phyloP scores from a whole-genome alignment of 1,284 basidiomycete genomes.

The Melampsora medusae region DNA sequence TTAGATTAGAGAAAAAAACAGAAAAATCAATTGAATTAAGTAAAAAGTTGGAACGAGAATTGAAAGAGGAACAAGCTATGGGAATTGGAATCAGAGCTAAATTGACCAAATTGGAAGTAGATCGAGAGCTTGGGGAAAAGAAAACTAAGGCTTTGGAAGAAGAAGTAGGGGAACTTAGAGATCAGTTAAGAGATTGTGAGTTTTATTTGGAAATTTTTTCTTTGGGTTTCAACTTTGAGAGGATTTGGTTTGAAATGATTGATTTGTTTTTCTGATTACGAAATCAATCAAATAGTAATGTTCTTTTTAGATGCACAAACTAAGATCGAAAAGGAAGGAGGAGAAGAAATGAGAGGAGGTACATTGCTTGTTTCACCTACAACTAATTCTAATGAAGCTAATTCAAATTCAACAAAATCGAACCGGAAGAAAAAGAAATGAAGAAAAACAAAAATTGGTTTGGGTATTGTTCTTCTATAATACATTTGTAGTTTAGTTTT shows the following conservation, averaged over 20 bases:
- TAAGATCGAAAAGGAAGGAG: constrained; percentile 34
- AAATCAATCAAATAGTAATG: constrained; percentile 31
- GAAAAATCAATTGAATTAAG: constrained; percentile 21
- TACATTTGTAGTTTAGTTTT: background rate
- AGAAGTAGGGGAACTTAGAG: constrained; percentile 28
- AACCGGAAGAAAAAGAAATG: constrained; percentile 3
- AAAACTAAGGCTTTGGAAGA: constrained; percentile 14
- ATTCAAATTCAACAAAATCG: background rate
- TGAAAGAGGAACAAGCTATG: constrained; percentile 38
- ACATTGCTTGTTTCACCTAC: background rate
- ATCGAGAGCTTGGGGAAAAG: constrained; percentile 10
- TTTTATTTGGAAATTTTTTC: constrained; percentile 1
- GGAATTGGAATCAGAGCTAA: constrained; percentile 13
- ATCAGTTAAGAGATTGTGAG: constrained; percentile 41
- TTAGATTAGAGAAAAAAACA: constrained; percentile 8
- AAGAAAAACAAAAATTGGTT: background rate
- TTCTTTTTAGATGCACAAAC: constrained; percentile 41
- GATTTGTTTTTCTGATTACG: background rate
- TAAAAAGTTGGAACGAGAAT: constrained; percentile 26
- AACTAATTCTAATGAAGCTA: background rate
- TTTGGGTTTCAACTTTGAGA: background rate
- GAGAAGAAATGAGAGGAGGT: constrained; percentile 32
- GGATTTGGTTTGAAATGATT: background rate
- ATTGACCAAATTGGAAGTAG: constrained; percentile 34
- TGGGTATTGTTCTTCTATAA: background rate